These are phyloP conservation scores for Metschnikowia reukaufii DNA, from an alignment of 805 yeast species.

Conservation along the genomic window DNA sequence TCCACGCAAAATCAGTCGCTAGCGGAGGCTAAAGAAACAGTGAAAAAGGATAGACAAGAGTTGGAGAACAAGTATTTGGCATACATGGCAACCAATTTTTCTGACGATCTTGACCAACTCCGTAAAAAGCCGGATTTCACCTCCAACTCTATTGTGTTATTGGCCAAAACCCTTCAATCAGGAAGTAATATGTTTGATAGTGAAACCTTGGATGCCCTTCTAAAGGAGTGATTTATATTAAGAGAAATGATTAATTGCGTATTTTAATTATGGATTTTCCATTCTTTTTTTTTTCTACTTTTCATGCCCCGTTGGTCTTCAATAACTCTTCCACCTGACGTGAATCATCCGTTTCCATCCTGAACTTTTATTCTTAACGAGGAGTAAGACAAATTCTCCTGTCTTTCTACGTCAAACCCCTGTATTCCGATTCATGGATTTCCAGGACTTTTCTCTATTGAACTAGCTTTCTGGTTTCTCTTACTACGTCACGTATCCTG, in stretches of 20 bases:
- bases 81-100: slow-evolving; percentile 57
- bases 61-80: slow-evolving; percentile 53
- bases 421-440: no score
- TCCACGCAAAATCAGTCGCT: slow-evolving; percentile 18
- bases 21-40: slow-evolving; percentile 24
- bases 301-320: no score
- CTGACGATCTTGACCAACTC: slow-evolving; percentile 58
- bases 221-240: slow-evolving; percentile 2
- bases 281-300: no score
- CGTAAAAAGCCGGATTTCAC: slow-evolving; percentile 65
- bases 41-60: slow-evolving; percentile 32
- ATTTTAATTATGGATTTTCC: no score
- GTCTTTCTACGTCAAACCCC: no score
- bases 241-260: neutral
- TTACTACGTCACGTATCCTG: no score
- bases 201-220: slow-evolving; percentile 40
- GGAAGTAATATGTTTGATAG: slow-evolving; percentile 61
- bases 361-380: no score
- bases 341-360: no score
- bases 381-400: no score
- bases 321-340: no score
- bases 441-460: no score
- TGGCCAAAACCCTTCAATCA: slow-evolving; percentile 59
- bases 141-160: slow-evolving; percentile 52
- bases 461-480: no score